Percentiles rank a stretch among this genome's conserved stretches.
phyloP scores from a whole-genome alignment of 2,329 filamentous ascomycete genomes.

The Cercospora zeae-maydis region DNA sequence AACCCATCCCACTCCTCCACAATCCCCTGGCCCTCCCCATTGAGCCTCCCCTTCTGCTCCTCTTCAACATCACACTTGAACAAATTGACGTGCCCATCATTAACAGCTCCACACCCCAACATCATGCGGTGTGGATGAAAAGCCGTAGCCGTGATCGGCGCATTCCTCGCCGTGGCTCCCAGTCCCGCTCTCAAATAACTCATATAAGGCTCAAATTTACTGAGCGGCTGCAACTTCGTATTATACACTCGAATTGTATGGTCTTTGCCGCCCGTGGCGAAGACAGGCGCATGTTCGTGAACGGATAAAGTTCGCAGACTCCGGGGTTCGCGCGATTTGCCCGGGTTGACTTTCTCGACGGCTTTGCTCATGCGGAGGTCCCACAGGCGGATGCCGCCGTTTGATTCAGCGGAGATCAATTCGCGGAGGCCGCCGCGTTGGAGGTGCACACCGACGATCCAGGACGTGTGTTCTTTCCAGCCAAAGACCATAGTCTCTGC shows the following conservation, averaged over 20 bases:
- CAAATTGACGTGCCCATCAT: conserved; percentile 86
- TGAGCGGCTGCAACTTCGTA: conserved; percentile 63
- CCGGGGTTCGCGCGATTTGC: conserved; percentile 48
- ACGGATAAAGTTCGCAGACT: conserved; percentile 71
- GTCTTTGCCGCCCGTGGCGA: conserved; percentile 85
- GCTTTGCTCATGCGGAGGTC: conserved; percentile 70
- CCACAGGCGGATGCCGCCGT: conserved; percentile 93
- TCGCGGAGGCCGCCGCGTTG: conserved; percentile 92
- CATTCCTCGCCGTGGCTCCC: conserved; percentile 46
- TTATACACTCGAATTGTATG: conserved; percentile 93
- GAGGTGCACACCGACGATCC: conserved; percentile 95
- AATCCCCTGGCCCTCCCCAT: conserved; percentile 5
- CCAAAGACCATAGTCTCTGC: conserved; percentile 91
- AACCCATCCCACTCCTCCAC: conserved; percentile 13
- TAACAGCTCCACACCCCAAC: conserved; percentile 78
- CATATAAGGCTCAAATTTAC: conserved; percentile 82
- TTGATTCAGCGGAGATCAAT: conserved; percentile 81
- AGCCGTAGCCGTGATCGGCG: conserved; percentile 80
- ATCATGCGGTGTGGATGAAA: conserved; percentile 96
- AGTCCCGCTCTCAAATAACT: conserved; percentile 45
- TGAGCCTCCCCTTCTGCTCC: conserved; percentile 17
- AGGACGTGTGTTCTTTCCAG: conserved; percentile 94
- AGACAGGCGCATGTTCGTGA: conserved; percentile 94
- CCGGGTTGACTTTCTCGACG: conserved; percentile 27
- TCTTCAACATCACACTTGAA: conserved; percentile 49